Base-by-base conservation (phyloP, 1,139 yeast species). In the Candida glucosophila region DNA sequence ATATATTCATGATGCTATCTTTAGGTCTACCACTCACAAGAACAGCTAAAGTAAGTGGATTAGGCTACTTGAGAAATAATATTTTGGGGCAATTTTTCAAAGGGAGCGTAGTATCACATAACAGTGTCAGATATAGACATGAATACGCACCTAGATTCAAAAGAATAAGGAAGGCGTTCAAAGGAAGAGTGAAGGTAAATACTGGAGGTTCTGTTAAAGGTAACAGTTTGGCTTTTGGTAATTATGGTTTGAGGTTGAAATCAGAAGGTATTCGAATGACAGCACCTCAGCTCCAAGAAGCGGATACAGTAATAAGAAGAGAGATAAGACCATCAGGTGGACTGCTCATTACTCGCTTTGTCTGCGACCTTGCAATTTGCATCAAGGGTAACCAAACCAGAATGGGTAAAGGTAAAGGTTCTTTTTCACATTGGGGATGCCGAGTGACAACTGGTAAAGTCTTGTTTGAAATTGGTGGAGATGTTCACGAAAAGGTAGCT, bases 351-450 rank as follows among this genome's bases (percentile, higher is more conserved):
- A 77, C 92, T 37, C 72, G 98, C 45, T 66, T 88, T 35, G 75
- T 78, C 25, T 81, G 95, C 25, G 79, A 82, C 52, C 70, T 85
- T 31, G 92, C 97, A 0, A 94, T 90, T 12, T 88, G 96, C 57
- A 75, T 83, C 31, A 90, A 90, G 60, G 99, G 99, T 62, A 90
- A 92, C 54, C 96, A 90, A 52, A 85, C 96, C 12, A 90, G 99
- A 77, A 90, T 90, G 99, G 99, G 99, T 65, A 90, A 92, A 57
- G 99, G 99, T 63, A 90, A 90, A 57, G 99, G 99, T 55, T 78
- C 92, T 0, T 88, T 90, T 49, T 95, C 86, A 44, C 93, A 85
- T 61, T 92, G 97, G 97, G 94, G 94, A 37, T 82, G 78, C 22
- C 73, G 99, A 44, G 90, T 90, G 12, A 94, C 98, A 23, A 86